phyloP scores from a whole-genome alignment of 2,329 filamentous ascomycete genomes.

The Cladobotryum protrusum region DNA sequence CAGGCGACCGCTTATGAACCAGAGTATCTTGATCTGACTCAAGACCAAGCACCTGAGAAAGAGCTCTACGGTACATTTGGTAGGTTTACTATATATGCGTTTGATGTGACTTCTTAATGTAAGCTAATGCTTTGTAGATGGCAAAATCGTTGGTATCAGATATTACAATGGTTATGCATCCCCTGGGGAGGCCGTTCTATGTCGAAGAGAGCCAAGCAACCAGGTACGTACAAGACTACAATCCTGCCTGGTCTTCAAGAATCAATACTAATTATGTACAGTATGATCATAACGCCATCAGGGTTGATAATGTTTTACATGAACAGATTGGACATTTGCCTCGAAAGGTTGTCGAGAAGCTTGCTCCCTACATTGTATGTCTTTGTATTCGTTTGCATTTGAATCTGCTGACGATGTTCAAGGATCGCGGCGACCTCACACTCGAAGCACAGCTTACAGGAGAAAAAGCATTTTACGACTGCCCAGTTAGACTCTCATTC shows the following conservation, averaged over 20 bases:
- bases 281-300: slow-evolving; percentile 71
- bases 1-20: slow-evolving; percentile 24
- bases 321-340: slow-evolving; percentile 76
- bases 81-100: slow-evolving; percentile 19
- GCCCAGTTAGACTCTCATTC: slow-evolving; percentile 62
- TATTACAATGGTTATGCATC: slow-evolving; percentile 60
- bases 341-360: slow-evolving; percentile 57
- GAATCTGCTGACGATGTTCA: neutral
- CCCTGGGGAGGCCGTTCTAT: slow-evolving; percentile 55
- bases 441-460: slow-evolving; percentile 67
- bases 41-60: slow-evolving; percentile 34
- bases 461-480: slow-evolving; percentile 61
- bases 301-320: slow-evolving; percentile 68
- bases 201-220: slow-evolving; percentile 62
- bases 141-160: slow-evolving; percentile 45
- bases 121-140: slow-evolving; percentile 24
- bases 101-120: neutral
- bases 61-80: slow-evolving; percentile 45
- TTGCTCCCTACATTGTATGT: slow-evolving; percentile 64
- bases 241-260: neutral
- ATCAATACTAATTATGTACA: slow-evolving; percentile 12
- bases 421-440: slow-evolving; percentile 53
- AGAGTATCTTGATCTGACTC: slow-evolving; percentile 38
- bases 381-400: neutral
- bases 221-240: slow-evolving; percentile 28